A percentile compares a stretch with the other conserved stretches of the same genome.
Conservation (phyloP, 208 protist genomes). For the Trypanosoma lewisi region DNA sequence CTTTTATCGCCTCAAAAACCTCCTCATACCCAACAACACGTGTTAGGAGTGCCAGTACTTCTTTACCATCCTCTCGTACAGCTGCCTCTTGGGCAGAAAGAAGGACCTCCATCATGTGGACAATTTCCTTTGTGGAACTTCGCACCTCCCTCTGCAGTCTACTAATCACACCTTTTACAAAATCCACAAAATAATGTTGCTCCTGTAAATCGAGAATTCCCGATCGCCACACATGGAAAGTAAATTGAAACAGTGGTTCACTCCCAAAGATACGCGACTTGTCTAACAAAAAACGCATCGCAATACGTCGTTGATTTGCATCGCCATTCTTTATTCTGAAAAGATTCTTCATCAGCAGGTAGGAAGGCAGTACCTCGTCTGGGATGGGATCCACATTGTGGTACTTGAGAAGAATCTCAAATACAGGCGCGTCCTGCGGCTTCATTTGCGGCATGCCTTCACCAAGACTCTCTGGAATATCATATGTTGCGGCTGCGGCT, state of each 20-base stretch:
- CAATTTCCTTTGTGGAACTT: constrained; percentile 97
- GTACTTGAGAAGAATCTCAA: constrained; percentile 94
- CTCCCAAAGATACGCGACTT: constrained; percentile 98
- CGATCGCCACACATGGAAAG: constrained; percentile 97
- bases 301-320: constrained; percentile 94
- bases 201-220: constrained; percentile 97
- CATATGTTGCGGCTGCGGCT: constrained; percentile 48
- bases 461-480: constrained; percentile 85
- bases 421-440: constrained; percentile 96
- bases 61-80: constrained; percentile 97
- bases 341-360: constrained; percentile 97
- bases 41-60: constrained; percentile 98
- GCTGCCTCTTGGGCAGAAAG: constrained; percentile 98
- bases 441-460: constrained; percentile 94
- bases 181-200: constrained; percentile 98
- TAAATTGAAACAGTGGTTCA: constrained; percentile 96
- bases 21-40: constrained; percentile 98
- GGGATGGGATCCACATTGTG: constrained; percentile 83
- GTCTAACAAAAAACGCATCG: constrained; percentile 96
- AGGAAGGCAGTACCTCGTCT: constrained; percentile 91
- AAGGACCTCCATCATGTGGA: constrained; percentile 98
- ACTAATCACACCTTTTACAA: constrained; percentile 98
- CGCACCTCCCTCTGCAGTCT: constrained; percentile 97
- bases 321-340: constrained; percentile 99
- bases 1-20: constrained; percentile 98